These are phyloP conservation scores for Dichomitus squalens DNA, from an alignment of 1,284 basidiomycete genomes.

Conservation along the genomic window DNA sequence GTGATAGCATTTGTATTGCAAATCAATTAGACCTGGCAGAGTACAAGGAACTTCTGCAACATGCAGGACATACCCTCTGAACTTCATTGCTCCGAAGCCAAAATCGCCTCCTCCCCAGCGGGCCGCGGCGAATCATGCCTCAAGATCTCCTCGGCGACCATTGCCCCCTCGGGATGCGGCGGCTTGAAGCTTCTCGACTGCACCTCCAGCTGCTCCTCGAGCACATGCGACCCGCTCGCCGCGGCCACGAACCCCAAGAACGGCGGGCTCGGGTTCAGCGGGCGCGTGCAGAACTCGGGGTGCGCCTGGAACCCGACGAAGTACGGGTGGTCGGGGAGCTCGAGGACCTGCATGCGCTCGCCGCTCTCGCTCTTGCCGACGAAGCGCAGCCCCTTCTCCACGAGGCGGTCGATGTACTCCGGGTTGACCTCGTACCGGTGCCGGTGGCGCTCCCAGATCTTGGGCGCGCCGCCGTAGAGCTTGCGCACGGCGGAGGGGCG, in stretches of 20 bases:
- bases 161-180: constrained; percentile 52
- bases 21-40: too few relatives aligned
- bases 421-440: constrained; percentile 99
- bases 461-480: constrained; percentile 84
- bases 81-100: constrained; percentile 27
- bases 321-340: constrained; percentile 91
- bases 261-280: constrained; percentile 95
- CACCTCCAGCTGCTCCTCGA: constrained; percentile 75
- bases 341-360: constrained; percentile 97
- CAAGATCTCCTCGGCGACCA: constrained; percentile 49
- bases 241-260: constrained; percentile 97
- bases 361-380: constrained; percentile 94
- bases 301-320: constrained; percentile 97
- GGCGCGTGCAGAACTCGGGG: constrained; percentile 98
- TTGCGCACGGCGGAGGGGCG: constrained; percentile 71
- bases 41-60: not conserved
- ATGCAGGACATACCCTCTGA: too few relatives aligned
- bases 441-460: constrained; percentile 96
- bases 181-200: constrained; percentile 58
- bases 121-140: constrained; percentile 34
- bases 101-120: constrained; percentile 30
- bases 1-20: too few relatives aligned
- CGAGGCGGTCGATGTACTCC: constrained; percentile 76
- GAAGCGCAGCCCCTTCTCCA: constrained; percentile 79
- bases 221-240: constrained; percentile 61